Evolutionary conservation across 331 rosid genomes (phyloP), one percentile per base, ranked within the genome.

Genomic region (Rhamnella rubrinervis): DNA sequence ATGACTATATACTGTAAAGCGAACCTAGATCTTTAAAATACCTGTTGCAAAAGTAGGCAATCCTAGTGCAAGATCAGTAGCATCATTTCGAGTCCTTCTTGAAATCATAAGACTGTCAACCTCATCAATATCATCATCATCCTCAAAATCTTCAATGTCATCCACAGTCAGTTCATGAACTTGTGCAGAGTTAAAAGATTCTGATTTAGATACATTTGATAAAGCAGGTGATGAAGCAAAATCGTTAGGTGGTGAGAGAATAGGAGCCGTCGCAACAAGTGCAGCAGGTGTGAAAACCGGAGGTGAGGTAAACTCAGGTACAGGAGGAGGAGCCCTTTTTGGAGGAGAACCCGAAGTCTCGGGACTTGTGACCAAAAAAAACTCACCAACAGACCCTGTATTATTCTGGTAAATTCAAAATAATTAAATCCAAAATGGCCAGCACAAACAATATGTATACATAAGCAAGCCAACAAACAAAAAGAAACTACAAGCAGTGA

Each of bases 111-210:
- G 61, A 66, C 83, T 80, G 39, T 78, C 81, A 9, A 84, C 78
- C 67, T 78, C 84, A 13, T 86, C 84, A 44, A 64, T n/a, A 57
- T 72, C 81, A 21, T 75, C 80, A 1, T 86, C 95, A 37, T 93
- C 96, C 52, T 91, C 98, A 80, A 93, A 91, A 79, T 93, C 97
- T 39, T 91, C 97, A 67, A 95, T 95, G 77, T 89, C 99, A 85
- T 95, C 96, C 68, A 91, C 90, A 8, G 97, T 95, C 20, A 95
- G 75, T 75, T 91, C 99, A 68, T 77, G 88, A 78, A 81, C 85
- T 73, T 85, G 95, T 13, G 85, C 74, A 50, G 96, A 84, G 83
- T 82, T 86, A 72, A 95, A 84, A 57, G 99, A 91, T 77, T 81
- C 89, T 5, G 98, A 91, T 86, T 92, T 82, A 39, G 92, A 87